These are phyloP conservation scores for Aspergillus niger DNA, from an alignment of 2,329 filamentous ascomycete species.

Conservation along the genomic window DNA sequence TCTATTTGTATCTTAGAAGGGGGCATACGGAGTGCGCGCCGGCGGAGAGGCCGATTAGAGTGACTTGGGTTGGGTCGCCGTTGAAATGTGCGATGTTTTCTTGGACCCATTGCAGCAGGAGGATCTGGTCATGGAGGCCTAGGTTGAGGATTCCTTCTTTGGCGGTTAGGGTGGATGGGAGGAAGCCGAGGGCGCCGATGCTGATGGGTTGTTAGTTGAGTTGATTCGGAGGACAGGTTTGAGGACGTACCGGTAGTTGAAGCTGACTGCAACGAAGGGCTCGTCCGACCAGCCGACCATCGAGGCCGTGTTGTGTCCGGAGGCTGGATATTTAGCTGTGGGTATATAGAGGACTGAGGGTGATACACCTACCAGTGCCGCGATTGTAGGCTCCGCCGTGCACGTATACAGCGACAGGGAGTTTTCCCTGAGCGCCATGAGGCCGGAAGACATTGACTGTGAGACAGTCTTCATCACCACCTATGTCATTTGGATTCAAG, in stretches of 20 bases:
- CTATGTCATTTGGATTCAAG: conserved; percentile 54
- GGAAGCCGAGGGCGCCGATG: conserved; percentile 63
- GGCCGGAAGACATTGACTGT: conserved; percentile 46
- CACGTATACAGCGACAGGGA: conserved; percentile 46
- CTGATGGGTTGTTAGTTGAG: conserved; percentile 5
- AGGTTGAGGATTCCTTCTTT: conserved; percentile 14
- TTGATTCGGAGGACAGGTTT: too few relatives aligned
- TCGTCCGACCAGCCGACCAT: conserved; percentile 59
- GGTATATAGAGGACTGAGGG: not conserved
- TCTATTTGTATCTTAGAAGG: too few relatives aligned
- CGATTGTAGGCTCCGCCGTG: conserved; percentile 45
- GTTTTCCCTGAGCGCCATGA: conserved; percentile 22
- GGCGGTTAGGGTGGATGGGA: conserved; percentile 5
- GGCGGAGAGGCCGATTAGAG: conserved; percentile 14
- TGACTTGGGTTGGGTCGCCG: conserved; percentile 11
- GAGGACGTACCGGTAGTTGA: conserved; percentile 43
- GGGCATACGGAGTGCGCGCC: conserved; percentile 22
- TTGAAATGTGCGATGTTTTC: conserved; percentile 12
- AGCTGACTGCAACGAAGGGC: conserved; percentile 49
- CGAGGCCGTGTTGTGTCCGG: conserved; percentile 59
- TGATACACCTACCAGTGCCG: conserved; percentile 24
- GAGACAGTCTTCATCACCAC: conserved; percentile 49
- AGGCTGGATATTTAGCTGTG: conserved; percentile 3
- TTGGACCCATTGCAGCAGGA: conserved; percentile 31
- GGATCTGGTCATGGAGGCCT: conserved; percentile 33